Evolutionary conservation across 768 basidiomycete genomes (phyloP).

Genomic region (Hygrophorus pudorinus): DNA sequence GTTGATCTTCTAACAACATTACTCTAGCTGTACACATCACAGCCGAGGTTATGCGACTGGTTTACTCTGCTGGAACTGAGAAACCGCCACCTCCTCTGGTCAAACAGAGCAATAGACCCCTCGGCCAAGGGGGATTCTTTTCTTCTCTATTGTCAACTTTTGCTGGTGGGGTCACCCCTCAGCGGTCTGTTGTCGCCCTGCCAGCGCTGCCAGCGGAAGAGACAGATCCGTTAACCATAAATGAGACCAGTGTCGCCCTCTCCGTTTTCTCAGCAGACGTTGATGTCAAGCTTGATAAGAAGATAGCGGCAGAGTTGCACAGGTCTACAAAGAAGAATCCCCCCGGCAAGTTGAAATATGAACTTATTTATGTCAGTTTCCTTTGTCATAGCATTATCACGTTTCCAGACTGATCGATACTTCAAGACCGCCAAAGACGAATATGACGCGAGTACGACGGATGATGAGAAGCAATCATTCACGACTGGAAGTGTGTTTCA

Average conservation of each 20-base stretch:
- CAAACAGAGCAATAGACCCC: conserved; percentile 22
- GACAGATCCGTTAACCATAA: conserved; percentile 28
- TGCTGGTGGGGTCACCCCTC: conserved; percentile 25
- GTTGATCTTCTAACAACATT: conserved; percentile 2
- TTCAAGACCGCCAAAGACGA: conserved; percentile 71
- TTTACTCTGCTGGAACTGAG: conserved; percentile 57
- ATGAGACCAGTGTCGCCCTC: conserved; percentile 46
- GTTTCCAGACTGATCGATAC: conserved; percentile 1
- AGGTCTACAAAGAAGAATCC: conserved; percentile 95
- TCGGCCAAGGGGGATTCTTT: conserved; percentile 32
- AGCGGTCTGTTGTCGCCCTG: conserved; percentile 24
- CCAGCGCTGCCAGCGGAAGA: conserved; percentile 24
- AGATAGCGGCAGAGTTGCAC: conserved; percentile 62
- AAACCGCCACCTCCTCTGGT: conserved; percentile 31
- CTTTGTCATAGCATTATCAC: conserved; percentile 1
- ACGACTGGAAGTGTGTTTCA: conserved; percentile 77
- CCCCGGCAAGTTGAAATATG: conserved; percentile 62
- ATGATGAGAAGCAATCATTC: conserved; percentile 49
- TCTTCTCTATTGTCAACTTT: conserved; percentile 34
- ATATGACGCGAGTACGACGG: conserved; percentile 61
- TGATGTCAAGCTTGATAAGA: conserved; percentile 53
- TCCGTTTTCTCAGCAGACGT: conserved; percentile 61
- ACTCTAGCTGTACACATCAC: conserved; percentile 61
- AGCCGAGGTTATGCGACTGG: conserved; percentile 73
- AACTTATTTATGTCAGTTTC: conserved; percentile 71